Evolutionary conservation across 2,329 filamentous ascomycete species (phyloP), one percentile per base, ranked within the genome.

Genomic region (Aspergillus versicolor): DNA sequence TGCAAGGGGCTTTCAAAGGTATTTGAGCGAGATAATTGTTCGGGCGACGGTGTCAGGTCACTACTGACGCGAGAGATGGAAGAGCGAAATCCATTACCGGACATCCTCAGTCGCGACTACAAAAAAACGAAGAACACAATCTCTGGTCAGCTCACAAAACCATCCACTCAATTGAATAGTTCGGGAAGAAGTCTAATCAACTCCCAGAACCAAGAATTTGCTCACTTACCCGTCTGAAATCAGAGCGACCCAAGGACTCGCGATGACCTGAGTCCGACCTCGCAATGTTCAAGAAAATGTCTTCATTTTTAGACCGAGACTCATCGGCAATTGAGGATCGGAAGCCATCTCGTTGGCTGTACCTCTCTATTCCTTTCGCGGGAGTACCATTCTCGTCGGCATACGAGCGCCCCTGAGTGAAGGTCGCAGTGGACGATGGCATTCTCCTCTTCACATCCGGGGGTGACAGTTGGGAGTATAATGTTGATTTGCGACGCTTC

Each of bases 211-310:
- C 37, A 46, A 56, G 30, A 47, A 22, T 48, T 40, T 15, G 47
- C 37, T 49, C 22, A 69, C 73, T 75, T 63, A 76, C 73, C 55
- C 73, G 65, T 64, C 72, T 69, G 38, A 74, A 69, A 54, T 75
- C 74, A n/a, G 72, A 70, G 45, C 69, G 72, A 38, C 68, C 66
- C 22, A 73, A 45, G 17, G 74, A 75, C 50, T 73, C 70, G 48
- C 72, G 73, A 57, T 71, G 73, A 41, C 54, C 64, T 6, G 73
- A 73, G 52, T 76, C 75, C 5, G 73, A 69, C 60, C 73, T 73
- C 11, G 77, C 77, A 57, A 79, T 79, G 58, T 79, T 79, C 53
- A 79, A 62, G 59, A 79, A 79, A 27, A 79, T 63, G 66, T 79
- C 77, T 52, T 78, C 77, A 57, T 72, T 76, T 57, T 72, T 74